A percentile compares a stretch with the other conserved stretches of the same genome.
Evolutionary conservation across 495 filamentous ascomycete genomes (phyloP).

Genomic region (Neurospora sp.): DNA sequence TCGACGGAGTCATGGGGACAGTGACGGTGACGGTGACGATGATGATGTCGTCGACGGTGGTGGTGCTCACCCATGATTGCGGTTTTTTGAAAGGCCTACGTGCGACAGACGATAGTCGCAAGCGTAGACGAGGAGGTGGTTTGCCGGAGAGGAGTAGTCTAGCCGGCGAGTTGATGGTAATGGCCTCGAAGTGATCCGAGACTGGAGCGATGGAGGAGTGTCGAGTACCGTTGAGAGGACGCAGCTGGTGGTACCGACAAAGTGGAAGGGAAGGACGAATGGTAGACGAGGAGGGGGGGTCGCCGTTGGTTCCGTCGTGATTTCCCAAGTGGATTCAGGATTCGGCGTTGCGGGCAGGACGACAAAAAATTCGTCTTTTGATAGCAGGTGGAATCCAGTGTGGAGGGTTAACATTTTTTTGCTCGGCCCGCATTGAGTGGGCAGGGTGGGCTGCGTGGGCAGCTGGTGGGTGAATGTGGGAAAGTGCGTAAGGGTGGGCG

Average conservation of each 20-base stretch:
- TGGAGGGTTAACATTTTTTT: conserved; percentile 24
- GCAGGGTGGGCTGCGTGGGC: background rate
- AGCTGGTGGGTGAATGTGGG: background rate
- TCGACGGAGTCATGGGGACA: conserved; percentile 1
- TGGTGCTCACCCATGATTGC: conserved; percentile 79
- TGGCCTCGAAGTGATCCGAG: background rate
- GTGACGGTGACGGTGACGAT: background rate
- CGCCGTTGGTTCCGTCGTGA: background rate
- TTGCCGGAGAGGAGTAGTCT: conserved; percentile 4
- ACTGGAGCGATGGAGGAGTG: background rate
- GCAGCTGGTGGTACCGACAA: background rate
- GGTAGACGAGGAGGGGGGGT: background rate
- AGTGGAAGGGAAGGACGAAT: background rate
- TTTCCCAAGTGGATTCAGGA: background rate
- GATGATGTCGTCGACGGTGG: conserved; percentile 7
- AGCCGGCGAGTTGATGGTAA: background rate
- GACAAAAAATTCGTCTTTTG: background rate
- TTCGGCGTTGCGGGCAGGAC: background rate
- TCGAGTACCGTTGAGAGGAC: background rate
- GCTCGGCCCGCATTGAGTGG: conserved; percentile 9
- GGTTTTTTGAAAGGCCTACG: conserved; percentile 34
- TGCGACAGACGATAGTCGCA: conserved; percentile 32
- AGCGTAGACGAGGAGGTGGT: conserved; percentile 30
- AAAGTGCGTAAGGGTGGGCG: background rate
- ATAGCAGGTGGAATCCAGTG: conserved; percentile 7